phyloP scores from a whole-genome alignment of 768 basidiomycete species.

The Termitomyces heimii region DNA sequence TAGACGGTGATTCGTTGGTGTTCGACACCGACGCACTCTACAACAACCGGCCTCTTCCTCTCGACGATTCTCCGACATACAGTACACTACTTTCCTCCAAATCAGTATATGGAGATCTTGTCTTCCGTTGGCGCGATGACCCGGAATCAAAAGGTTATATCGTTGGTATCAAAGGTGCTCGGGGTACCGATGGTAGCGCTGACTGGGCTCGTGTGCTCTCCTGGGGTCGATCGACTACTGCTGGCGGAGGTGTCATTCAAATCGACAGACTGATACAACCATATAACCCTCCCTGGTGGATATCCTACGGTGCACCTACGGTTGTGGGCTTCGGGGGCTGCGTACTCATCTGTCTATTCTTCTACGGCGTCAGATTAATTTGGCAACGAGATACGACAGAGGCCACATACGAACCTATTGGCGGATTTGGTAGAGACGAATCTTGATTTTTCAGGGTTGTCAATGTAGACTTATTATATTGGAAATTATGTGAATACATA shows the following conservation, averaged over 20 bases:
- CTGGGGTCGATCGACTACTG: slow-evolving; percentile 75
- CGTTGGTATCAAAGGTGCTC: slow-evolving; percentile 69
- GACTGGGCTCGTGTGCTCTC: slow-evolving; percentile 63
- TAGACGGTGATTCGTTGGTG: slow-evolving; percentile 15
- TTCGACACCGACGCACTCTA: slow-evolving; percentile 34
- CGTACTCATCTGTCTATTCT: slow-evolving; percentile 58
- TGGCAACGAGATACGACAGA: slow-evolving; percentile 77
- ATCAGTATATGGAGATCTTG: slow-evolving; percentile 75
- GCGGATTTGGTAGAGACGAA: slow-evolving; percentile 65
- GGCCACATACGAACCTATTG: slow-evolving; percentile 87
- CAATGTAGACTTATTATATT: background rate
- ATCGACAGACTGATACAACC: slow-evolving; percentile 82
- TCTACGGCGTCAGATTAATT: slow-evolving; percentile 61
- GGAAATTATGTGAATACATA: background rate
- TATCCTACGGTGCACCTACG: slow-evolving; percentile 66
- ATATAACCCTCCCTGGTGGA: slow-evolving; percentile 84
- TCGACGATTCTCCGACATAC: slow-evolving; percentile 71
- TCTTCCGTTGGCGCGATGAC: slow-evolving; percentile 54
- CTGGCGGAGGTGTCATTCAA: slow-evolving; percentile 76
- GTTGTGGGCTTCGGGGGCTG: slow-evolving; percentile 56
- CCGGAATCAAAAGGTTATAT: slow-evolving; percentile 48
- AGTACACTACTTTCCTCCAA: slow-evolving; percentile 64
- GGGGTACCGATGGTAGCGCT: slow-evolving; percentile 53
- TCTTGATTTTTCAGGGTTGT: slow-evolving; percentile 12
- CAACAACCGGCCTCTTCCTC: slow-evolving; percentile 66